Percentiles rank a stretch among this genome's conserved stretches.
Conservation (phyloP, 352 stramenopile genomes). For the Globisporangium recalcitrans region DNA sequence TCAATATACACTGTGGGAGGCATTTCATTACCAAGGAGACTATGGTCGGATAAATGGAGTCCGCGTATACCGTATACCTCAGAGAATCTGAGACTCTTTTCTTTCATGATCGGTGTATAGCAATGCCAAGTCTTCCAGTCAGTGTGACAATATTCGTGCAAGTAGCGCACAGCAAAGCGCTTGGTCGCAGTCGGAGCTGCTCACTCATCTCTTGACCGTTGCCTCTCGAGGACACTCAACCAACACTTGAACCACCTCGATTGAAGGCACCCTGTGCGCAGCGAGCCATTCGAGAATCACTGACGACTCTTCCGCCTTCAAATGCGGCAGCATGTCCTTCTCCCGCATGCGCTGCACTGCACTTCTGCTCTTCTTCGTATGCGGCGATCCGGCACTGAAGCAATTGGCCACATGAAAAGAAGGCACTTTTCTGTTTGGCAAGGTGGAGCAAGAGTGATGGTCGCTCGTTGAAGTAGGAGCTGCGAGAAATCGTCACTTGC, state of each 20-base stretch:
- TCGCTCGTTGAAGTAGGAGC: background rate
- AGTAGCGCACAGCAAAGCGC: too few relatives aligned
- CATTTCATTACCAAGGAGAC: too few relatives aligned
- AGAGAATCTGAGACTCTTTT: too few relatives aligned
- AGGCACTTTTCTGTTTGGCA: background rate
- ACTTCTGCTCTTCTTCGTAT: background rate
- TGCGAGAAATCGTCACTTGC: background rate
- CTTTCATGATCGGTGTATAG: too few relatives aligned
- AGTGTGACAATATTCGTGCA: too few relatives aligned
- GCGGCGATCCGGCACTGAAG: background rate
- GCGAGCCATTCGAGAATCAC: background rate
- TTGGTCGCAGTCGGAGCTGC: background rate
- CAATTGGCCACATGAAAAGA: too few relatives aligned
- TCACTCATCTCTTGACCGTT: background rate
- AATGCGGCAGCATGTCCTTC: background rate
- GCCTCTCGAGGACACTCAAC: background rate
- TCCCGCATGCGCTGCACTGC: background rate
- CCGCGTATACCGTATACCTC: too few relatives aligned
- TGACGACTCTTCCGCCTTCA: background rate
- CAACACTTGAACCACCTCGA: background rate
- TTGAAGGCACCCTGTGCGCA: background rate
- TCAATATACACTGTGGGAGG: too few relatives aligned
- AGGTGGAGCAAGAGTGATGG: background rate
- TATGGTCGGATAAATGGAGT: too few relatives aligned
- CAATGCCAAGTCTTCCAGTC: too few relatives aligned